Conservation (phyloP, 352 stramenopile genomes). For the Phytophthora palmivora region DNA sequence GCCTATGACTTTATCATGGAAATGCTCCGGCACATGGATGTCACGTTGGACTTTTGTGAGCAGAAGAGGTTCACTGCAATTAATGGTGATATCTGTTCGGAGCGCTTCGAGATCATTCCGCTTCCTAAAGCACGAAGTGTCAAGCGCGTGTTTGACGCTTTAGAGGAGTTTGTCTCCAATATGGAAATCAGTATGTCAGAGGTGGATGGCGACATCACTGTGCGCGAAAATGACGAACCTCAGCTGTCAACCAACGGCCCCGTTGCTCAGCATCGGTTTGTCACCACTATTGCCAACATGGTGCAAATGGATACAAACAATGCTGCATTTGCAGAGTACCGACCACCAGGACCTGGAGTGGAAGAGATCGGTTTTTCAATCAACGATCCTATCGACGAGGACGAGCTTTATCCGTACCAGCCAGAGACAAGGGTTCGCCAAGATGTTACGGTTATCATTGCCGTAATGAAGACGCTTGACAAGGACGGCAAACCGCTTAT, state of each 20-base stretch:
- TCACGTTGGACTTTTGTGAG: slow-evolving; percentile 43
- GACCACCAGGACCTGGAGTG: slow-evolving; percentile 7
- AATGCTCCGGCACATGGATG: slow-evolving; percentile 41
- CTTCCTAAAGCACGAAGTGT: slow-evolving; percentile 30
- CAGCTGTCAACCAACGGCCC: slow-evolving; percentile 12
- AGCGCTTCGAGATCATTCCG: slow-evolving; percentile 48
- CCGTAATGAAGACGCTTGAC: slow-evolving; percentile 18
- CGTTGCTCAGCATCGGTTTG: slow-evolving; percentile 38
- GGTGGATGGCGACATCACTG: slow-evolving; percentile 44
- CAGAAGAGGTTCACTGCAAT: slow-evolving; percentile 45
- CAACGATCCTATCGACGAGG: slow-evolving; percentile 49
- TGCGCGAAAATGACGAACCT: slow-evolving; percentile 47
- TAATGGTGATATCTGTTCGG: slow-evolving; percentile 47
- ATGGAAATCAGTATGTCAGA: slow-evolving; percentile 55
- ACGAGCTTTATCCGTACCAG: slow-evolving; percentile 59
- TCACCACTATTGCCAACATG: slow-evolving; percentile 30
- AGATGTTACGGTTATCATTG: slow-evolving; percentile 42
- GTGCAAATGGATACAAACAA: slow-evolving; percentile 51
- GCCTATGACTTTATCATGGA: slow-evolving; percentile 48
- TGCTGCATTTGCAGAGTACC: slow-evolving; percentile 39
- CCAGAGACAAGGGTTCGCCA: slow-evolving; percentile 33
- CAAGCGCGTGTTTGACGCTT: slow-evolving; percentile 42
- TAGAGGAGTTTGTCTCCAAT: slow-evolving; percentile 43
- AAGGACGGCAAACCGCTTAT: slow-evolving; percentile 32
- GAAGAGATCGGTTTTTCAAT: slow-evolving; percentile 43